Base-by-base conservation (phyloP, 495 filamentous ascomycete species). In the Trichocladium uniseriatum region DNA sequence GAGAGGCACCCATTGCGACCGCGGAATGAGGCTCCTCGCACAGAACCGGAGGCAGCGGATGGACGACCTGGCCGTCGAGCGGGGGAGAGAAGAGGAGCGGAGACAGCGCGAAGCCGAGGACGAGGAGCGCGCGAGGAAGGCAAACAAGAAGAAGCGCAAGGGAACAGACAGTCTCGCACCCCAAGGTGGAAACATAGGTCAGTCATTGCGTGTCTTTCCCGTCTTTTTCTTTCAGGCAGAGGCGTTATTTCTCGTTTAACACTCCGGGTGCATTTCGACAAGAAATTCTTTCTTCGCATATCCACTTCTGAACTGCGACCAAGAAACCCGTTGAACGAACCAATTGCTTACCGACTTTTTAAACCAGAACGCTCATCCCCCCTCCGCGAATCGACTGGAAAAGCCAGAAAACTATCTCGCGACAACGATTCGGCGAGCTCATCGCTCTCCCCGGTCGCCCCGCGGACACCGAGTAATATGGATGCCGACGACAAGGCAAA, bases 21-120 rank as follows among this genome's bases (percentile, higher is more conserved):
- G 75, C 10, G 84, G 80, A 19, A 88, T 89, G 79, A 73, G 85
- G 29, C 75, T 84, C 47, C 70, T 88, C 45, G 79, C 79, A 7
- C 70, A 77, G 46, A 78, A 72, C 54, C 75, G 81, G 32, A 84
- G 84, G 57, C 72, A 69, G n/a, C 57, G 84, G 43, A 49, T 66
- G 28, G 68, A 75, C 46, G 73, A 79, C 37, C 49, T 70, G 49
- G 65, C 69, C 40, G 59, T 66, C 21, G 65, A 70, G 57, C 46
- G 69, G 43, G 63, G 70, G 34, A 55, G 62, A 16, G 64, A 65
- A 56, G 65, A 66, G 45, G 66, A 70, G 63, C 65, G 51, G 49
- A 58, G 56, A 57, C 58, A 63, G 55, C 61, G 45, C 54, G 70
- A 47, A 51, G 65, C 37, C 45, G 60, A 67, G 14, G 72, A 71